These are phyloP conservation scores for Microglena sp. DNA, from an alignment of 139 green algal species.

Conservation along the genomic window DNA sequence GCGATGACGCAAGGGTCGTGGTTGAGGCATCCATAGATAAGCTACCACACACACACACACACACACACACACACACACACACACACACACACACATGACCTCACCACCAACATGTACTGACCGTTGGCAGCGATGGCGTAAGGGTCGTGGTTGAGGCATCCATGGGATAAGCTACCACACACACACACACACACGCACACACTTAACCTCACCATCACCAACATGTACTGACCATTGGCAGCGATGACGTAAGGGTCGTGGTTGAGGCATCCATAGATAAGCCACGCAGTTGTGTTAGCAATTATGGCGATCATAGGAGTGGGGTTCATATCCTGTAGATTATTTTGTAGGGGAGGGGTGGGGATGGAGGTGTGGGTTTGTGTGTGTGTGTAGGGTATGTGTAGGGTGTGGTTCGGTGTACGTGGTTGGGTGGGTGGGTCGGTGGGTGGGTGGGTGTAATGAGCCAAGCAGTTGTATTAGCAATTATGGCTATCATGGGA, in stretches of 20 bases:
- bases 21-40: conserved; percentile 28
- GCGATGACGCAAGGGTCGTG: conserved; percentile 23
- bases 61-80: no score
- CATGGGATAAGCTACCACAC: no score
- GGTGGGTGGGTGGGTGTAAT: no score
- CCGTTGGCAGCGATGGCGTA: conserved; percentile 29
- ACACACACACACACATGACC: no score
- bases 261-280: conserved; percentile 24
- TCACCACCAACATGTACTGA: conserved; percentile 21
- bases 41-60: no score
- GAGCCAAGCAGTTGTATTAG: conserved; percentile 20
- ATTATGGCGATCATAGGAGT: conserved; percentile 26
- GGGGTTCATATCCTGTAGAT: conserved; percentile 19
- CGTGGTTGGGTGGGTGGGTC: no score
- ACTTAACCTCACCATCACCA: no score
- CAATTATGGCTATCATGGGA: conserved; percentile 26
- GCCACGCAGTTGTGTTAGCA: conserved; percentile 22
- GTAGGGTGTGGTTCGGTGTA: no score
- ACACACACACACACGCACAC: conserved; percentile 10
- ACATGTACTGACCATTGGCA: no score
- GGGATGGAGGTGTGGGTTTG: no score
- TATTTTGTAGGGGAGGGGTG: neutral
- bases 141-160: conserved; percentile 20
- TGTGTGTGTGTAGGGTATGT: no score
- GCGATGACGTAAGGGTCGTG: conserved; percentile 24